A percentile compares a stretch with the other conserved stretches of the same genome.
phyloP scores from a whole-genome alignment of 2,329 filamentous ascomycete genomes.

The Cadophora sp. region DNA sequence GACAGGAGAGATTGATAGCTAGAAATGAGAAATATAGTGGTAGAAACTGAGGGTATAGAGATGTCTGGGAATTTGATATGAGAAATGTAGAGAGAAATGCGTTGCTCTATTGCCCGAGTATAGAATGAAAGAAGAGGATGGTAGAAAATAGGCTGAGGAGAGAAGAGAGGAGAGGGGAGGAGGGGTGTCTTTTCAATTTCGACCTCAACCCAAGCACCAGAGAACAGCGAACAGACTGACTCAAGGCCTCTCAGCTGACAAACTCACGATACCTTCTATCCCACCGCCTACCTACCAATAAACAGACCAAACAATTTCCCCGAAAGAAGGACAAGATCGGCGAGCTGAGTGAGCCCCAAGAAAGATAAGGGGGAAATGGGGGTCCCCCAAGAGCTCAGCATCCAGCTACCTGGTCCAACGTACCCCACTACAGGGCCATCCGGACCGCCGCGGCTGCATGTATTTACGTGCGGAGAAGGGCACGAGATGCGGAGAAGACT shows the following conservation, averaged over 20 bases:
- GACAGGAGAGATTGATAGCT: background rate
- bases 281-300: background rate
- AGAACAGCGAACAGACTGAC: background rate
- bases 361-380: background rate
- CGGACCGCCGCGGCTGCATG: background rate
- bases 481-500: slow-evolving; percentile 12
- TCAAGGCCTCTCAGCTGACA: slow-evolving; percentile 14
- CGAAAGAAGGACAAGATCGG: background rate
- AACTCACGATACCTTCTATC: slow-evolving; percentile 23
- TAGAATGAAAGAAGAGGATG: background rate
- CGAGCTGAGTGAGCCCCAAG: background rate
- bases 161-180: background rate
- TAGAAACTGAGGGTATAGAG: background rate
- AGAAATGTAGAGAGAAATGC: background rate
- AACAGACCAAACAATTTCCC: background rate
- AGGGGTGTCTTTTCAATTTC: background rate
- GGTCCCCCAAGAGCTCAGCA: background rate
- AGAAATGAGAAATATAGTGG: background rate
- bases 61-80: background rate
- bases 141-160: background rate
- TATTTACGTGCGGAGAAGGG: background rate
- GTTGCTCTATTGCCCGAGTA: too few species aligned
- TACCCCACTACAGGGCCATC: slow-evolving; percentile 6
- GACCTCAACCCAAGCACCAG: background rate
- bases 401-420: background rate